These are phyloP conservation scores for Triticum monococcum DNA, from an alignment of 176 grass and related monocot genomes.

Conservation along the genomic window DNA sequence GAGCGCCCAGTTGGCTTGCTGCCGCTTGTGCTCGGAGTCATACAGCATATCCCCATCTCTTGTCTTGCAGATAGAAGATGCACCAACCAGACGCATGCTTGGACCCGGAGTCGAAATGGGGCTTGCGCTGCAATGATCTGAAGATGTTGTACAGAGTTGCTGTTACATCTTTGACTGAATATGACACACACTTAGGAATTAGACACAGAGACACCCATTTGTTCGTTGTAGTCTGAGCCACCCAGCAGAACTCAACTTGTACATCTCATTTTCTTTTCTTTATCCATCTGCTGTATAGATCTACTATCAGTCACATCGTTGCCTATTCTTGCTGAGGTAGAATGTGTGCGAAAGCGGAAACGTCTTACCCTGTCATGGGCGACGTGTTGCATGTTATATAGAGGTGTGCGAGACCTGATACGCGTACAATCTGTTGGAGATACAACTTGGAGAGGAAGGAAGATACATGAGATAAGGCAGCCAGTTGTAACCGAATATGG, in stretches of 20 bases:
- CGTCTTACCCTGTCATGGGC: no score
- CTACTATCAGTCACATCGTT: neutral
- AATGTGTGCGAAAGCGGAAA: no score
- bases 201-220: conserved; percentile 18
- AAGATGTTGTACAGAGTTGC: neutral
- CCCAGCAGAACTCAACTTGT: conserved; percentile 28
- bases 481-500: no score
- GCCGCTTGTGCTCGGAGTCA: neutral
- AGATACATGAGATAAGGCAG: no score
- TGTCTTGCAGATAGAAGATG: neutral
- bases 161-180: conserved; percentile 34
- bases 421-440: no score
- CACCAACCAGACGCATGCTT: neutral
- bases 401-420: no score
- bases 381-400: no score
- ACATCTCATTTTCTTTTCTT: conserved; percentile 7
- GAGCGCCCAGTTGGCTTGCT: neutral
- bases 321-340: neutral
- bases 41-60: neutral
- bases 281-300: conserved; percentile 25
- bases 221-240: conserved; percentile 20
- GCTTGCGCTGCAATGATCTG: neutral
- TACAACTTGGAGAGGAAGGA: no score
- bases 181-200: conserved; percentile 29
- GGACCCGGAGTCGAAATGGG: neutral